phyloP scores from a whole-genome alignment of 805 yeast genomes.

The Monosporozyma yasuniensis region DNA sequence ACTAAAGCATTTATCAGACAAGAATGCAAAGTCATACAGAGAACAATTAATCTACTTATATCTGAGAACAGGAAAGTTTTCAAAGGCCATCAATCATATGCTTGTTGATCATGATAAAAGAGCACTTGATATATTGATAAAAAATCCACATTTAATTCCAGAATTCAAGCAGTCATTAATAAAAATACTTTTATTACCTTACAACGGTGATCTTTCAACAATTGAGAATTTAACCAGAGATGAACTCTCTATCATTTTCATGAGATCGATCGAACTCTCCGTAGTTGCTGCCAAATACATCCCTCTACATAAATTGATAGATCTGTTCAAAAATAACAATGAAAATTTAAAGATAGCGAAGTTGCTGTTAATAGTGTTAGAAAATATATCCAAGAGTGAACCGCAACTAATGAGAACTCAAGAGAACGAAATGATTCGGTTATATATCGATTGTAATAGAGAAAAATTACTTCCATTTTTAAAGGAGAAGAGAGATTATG shows the following conservation, averaged over 20 bases:
- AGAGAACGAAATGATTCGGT: slow-evolving; percentile 57
- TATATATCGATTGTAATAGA: slow-evolving; percentile 56
- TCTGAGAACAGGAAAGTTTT: slow-evolving; percentile 47
- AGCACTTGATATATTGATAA: slow-evolving; percentile 49
- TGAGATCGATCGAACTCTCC: slow-evolving; percentile 43
- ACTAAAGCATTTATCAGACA: slow-evolving; percentile 26
- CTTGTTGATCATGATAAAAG: slow-evolving; percentile 45
- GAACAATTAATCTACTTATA: slow-evolving; percentile 44
- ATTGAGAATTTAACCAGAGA: slow-evolving; percentile 34
- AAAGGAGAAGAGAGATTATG: slow-evolving; percentile 49
- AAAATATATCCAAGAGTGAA: slow-evolving; percentile 48
- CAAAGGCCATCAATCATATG: slow-evolving; percentile 56
- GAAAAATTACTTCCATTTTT: slow-evolving; percentile 51
- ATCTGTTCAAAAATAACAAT: slow-evolving; percentile 34
- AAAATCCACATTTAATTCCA: slow-evolving; percentile 49
- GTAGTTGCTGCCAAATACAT: slow-evolving; percentile 61
- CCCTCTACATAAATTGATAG: slow-evolving; percentile 42
- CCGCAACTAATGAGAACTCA: slow-evolving; percentile 44
- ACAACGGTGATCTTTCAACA: slow-evolving; percentile 29
- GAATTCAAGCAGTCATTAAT: slow-evolving; percentile 44
- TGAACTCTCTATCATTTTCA: slow-evolving; percentile 21
- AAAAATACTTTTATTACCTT: slow-evolving; percentile 37
- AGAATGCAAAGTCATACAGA: slow-evolving; percentile 28
- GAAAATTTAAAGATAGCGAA: slow-evolving; percentile 29
- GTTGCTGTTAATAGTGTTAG: slow-evolving; percentile 58